Evolutionary conservation across 345 rosid species (phyloP), one percentile per base, ranked within the genome.

Genomic region (Gossypium australe): DNA sequence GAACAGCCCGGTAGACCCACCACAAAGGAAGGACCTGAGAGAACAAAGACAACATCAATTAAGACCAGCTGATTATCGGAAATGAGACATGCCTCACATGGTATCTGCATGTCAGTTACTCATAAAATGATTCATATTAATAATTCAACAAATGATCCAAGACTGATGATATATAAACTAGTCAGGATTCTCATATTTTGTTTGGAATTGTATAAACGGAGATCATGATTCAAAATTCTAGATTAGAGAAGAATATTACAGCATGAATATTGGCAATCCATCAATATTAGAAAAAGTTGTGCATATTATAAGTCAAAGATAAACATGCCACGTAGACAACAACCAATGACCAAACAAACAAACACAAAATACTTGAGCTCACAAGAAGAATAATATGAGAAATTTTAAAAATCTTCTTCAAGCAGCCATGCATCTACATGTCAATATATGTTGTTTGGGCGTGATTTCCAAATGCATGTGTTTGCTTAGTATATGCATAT

Each of bases 1-100:
- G 64, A 85, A 87, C 29, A 85, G 43, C 45, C 90, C 86, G 22
- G 87, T 85, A 34, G 90, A 87, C 17, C 84, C 84, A 66, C 88
- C 85, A 44, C 88, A 85, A 24, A 87, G 83, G 74, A 87, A 87
- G 34, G 88, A 87, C 78, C 87, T 85, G 43, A 47, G 2, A 75
- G 60, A 69, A 60, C 72, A 49, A 68, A 27, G 5, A 17, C 9
- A 25, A 48, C 10, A 7, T 48, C 45, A 27, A 25, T 69, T 69
- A 51, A 69, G 60, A 16, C 14, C 45, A 69, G 45, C 45, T 29
- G 45, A 27, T 9, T 51, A 69, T 51, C 6, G 1, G n/a, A 69
- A 59, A 27, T 7, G 7, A 51, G 18, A 20, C 38, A 1, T 22
- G 2, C 2, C 11, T 12, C 34, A 45, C 18, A 67, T 45, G 55